Evolutionary conservation across 179 eudicot species (phyloP).

Genomic region (Camellia oleifera): DNA sequence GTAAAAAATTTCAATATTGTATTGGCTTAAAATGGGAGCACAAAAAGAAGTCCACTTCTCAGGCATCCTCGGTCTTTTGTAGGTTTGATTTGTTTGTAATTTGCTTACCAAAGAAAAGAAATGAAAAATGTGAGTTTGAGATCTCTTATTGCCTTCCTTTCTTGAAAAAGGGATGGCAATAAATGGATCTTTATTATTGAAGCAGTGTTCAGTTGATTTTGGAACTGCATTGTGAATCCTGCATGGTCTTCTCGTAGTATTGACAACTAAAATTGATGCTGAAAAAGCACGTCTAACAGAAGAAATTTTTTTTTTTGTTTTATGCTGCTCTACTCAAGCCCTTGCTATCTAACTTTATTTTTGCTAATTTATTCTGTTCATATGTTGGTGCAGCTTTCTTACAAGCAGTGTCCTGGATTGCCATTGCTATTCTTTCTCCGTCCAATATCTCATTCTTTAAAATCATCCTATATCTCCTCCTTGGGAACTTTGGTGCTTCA

Average conservation of each 20-base stretch:
- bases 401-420: slow-evolving; percentile 85
- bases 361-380: background rate
- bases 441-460: slow-evolving; percentile 61
- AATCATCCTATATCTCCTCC: slow-evolving; percentile 72
- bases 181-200: too few species aligned
- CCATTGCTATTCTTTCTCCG: slow-evolving; percentile 53
- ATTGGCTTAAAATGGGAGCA: background rate
- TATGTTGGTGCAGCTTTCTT: slow-evolving; percentile 63
- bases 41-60: background rate
- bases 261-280: background rate
- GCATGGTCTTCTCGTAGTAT: background rate
- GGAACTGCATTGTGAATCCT: slow-evolving; percentile 1
- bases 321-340: background rate
- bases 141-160: background rate
- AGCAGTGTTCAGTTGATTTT: background rate
- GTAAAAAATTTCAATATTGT: background rate
- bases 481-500: slow-evolving; percentile 89
- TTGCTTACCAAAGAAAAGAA: background rate
- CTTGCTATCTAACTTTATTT: background rate
- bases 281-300: background rate
- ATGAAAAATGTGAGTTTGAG: background rate
- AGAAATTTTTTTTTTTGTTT: too few species aligned
- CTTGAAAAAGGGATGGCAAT: background rate
- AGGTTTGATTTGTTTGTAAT: background rate
- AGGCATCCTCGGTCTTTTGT: background rate